Evolutionary conservation across 108 stramenopile genomes (phyloP).

Genomic region (Aurantiochytrium sp.): DNA sequence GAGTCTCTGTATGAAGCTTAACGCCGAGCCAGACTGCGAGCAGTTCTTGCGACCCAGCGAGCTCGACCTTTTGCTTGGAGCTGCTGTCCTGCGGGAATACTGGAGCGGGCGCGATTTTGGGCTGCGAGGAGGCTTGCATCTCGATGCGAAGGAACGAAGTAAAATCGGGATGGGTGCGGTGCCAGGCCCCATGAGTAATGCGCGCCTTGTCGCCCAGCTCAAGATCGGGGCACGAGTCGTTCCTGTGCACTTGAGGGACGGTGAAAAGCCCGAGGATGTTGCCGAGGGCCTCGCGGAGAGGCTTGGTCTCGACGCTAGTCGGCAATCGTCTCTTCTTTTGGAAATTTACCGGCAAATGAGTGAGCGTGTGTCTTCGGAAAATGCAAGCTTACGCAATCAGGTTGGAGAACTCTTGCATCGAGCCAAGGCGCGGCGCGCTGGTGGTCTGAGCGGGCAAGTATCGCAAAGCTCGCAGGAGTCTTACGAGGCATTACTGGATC

Average conservation of each 20-base stretch:
- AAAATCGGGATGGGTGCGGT: not conserved
- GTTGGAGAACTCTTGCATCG: not conserved
- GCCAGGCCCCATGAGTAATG: not conserved
- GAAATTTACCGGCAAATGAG: not conserved
- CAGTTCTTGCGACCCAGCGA: not conserved
- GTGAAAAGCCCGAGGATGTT: not conserved
- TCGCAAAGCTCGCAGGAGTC: not conserved
- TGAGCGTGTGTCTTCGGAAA: not conserved
- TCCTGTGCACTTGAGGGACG: not conserved
- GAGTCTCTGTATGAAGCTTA: not conserved
- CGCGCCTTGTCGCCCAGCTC: not conserved
- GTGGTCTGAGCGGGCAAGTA: not conserved
- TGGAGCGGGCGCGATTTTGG: slow-evolving; percentile 15
- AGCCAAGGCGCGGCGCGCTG: not conserved
- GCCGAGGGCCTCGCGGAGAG: not conserved
- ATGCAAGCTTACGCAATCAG: not conserved
- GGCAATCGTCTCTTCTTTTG: not conserved
- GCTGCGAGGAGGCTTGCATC: not conserved
- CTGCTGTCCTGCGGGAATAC: not conserved
- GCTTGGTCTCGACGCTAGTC: not conserved
- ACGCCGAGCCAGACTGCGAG: not conserved
- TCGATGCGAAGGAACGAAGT: not conserved
- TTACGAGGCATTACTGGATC: not conserved
- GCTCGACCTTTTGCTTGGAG: not conserved
- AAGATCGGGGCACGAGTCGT: not conserved